Conservation (phyloP, 306 rosid species). For the Adenanthera pavonina region DNA sequence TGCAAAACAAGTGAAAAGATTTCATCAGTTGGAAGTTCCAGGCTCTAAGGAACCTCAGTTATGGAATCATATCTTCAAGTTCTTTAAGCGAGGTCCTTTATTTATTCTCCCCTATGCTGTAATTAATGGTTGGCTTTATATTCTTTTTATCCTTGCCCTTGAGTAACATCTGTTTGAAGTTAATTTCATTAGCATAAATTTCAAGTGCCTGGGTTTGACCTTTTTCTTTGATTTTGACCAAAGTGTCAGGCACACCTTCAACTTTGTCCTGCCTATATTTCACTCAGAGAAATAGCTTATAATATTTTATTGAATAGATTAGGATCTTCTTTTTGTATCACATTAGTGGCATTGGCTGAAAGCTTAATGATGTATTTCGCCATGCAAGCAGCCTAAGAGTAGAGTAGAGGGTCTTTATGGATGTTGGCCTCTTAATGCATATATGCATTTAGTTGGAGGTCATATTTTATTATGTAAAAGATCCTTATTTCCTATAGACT, state of each 20-base stretch:
- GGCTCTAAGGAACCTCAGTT: slow-evolving; percentile 90
- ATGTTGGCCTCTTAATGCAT: slow-evolving; percentile 19
- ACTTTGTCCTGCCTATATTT: not conserved
- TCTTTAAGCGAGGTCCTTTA: slow-evolving; percentile 75
- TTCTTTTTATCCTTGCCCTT: not conserved
- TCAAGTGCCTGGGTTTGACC: too few relatives aligned
- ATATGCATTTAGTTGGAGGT: slow-evolving; percentile 4
- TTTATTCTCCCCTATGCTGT: slow-evolving; percentile 18
- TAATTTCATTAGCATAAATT: too few relatives aligned
- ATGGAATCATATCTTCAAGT: slow-evolving; percentile 82
- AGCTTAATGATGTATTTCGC: slow-evolving; percentile 9
- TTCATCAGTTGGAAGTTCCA: slow-evolving; percentile 85
- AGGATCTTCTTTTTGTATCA: not conserved
- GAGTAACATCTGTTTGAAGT: not conserved
- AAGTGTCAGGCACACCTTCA: not conserved
- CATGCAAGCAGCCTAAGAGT: not conserved
- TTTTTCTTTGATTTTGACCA: slow-evolving; percentile 2
- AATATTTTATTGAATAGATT: not conserved
- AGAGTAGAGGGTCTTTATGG: not conserved
- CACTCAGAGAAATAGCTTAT: not conserved
- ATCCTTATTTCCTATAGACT: not conserved
- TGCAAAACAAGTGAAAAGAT: slow-evolving; percentile 70
- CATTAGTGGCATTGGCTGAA: not conserved
- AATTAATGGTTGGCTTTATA: slow-evolving; percentile 2
- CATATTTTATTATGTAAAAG: not conserved